Evolutionary conservation across 306 rosid genomes (phyloP), one percentile per base, ranked within the genome.

Genomic region (Begonia loranthoides): DNA sequence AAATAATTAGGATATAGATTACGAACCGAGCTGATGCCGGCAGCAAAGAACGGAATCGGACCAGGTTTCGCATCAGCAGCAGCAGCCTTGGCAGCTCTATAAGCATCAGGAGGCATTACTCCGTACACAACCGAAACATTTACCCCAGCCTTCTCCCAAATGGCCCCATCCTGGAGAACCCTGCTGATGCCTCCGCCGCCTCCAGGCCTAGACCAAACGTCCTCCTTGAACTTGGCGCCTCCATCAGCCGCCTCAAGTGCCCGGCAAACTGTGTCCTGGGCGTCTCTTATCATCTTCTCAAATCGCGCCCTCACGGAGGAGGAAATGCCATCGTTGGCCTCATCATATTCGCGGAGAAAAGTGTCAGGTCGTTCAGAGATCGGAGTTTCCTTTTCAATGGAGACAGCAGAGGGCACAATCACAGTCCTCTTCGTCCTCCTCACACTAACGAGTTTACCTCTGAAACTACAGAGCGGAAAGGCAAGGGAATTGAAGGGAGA

Each of bases 141-240:
- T 17, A 90, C 99, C 9, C 99, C 99, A 39, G 99, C 99, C 64
- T 90, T 90, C 80, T 90, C 99, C 83, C 83, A 85, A 62, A 90
- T 82, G 40, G 83, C 88, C 22, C 99, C 95, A 38, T 86, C 92
- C 17, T 90, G 99, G 15, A 90, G 82, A 17, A 90, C 99, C 80
- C 95, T 78, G 49, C 99, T 90, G 17, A 90, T 90, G 9, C 99
- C 99, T 0, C 99, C 99, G 6, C 99, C 94, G 3, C 99, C 95
- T 0, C 99, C 99, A 7, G 99, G 95, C 47, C 99, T 76, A 9
- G 99, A 86, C 99, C 99, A 90, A 2, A 90, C 99, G 15, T 90
- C 99, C 70, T 90, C 99, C 55, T 80, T 90, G 45, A 90, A 90
- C 22, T 50, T 41, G 4, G 64, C 97, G 3, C 82, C 86, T 4